These are phyloP conservation scores for Aspergillus pseudotamarii DNA, from an alignment of 2,329 filamentous ascomycete species.

Conservation along the genomic window DNA sequence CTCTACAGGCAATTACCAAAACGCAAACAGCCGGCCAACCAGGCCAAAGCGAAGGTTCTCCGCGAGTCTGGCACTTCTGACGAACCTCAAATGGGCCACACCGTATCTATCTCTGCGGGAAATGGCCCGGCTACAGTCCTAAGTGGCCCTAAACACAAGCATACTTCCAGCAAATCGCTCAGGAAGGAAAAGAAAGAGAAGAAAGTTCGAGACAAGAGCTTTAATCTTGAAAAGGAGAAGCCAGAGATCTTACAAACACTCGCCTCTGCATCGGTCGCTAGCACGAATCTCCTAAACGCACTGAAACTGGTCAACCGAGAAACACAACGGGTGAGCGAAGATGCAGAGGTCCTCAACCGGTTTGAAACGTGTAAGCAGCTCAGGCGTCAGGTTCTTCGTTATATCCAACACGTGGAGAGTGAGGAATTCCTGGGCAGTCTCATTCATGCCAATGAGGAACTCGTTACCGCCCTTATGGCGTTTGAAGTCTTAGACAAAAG, in stretches of 20 bases:
- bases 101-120: slow-evolving; percentile 42
- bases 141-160: slow-evolving; percentile 41
- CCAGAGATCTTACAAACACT: slow-evolving; percentile 85
- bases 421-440: slow-evolving; percentile 91
- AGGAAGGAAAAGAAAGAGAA: slow-evolving; percentile 50
- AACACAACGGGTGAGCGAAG: slow-evolving; percentile 82
- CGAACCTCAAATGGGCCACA: slow-evolving; percentile 41
- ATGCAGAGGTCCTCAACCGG: slow-evolving; percentile 69
- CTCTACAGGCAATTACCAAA: slow-evolving; percentile 73
- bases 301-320: slow-evolving; percentile 92
- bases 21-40: slow-evolving; percentile 70
- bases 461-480: slow-evolving; percentile 90
- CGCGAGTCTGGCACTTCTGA: slow-evolving; percentile 68
- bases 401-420: slow-evolving; percentile 87
- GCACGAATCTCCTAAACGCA: slow-evolving; percentile 86
- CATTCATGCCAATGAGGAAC: slow-evolving; percentile 90
- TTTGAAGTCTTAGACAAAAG: slow-evolving; percentile 85
- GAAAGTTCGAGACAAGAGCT: slow-evolving; percentile 59
- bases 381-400: slow-evolving; percentile 80
- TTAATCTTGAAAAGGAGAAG: slow-evolving; percentile 86
- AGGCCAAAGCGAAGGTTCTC: slow-evolving; percentile 80
- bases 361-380: slow-evolving; percentile 88
- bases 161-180: slow-evolving; percentile 39
- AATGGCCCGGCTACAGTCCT: slow-evolving; percentile 41
- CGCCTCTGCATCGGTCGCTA: slow-evolving; percentile 83